These are phyloP conservation scores for Yamadazyma atmosphaerica DNA, from an alignment of 1,139 yeast genomes.

Conservation along the genomic window DNA sequence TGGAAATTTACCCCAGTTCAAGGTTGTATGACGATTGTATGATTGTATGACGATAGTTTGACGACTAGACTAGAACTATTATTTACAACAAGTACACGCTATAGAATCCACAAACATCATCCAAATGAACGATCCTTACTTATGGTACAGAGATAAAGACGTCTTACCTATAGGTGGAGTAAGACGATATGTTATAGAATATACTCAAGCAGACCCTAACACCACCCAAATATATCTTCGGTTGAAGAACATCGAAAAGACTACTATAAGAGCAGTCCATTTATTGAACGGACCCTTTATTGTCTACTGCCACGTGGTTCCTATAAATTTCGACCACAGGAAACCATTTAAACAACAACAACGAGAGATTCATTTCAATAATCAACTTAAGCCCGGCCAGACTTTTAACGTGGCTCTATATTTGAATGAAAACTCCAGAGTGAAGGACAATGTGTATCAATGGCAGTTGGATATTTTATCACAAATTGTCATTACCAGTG, in stretches of 20 bases:
- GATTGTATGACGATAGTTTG: no score
- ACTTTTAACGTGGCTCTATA: conserved; percentile 48
- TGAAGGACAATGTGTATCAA: conserved; percentile 35
- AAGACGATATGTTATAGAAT: conserved; percentile 32
- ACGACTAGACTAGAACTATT: no score
- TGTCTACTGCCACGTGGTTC: conserved; percentile 59
- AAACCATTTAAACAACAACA: conserved; percentile 28
- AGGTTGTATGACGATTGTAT: no score
- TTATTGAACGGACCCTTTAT: conserved; percentile 60
- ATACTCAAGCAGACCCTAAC: conserved; percentile 22
- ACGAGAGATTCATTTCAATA: conserved; percentile 37
- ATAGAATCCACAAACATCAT: no score
- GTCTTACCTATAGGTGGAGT: conserved; percentile 40
- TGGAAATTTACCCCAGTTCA: no score
- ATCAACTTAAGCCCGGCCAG: conserved; percentile 63
- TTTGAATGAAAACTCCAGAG: conserved; percentile 47
- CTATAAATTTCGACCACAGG: conserved; percentile 44
- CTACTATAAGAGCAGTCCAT: conserved; percentile 55
- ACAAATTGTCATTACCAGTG: conserved; percentile 74
- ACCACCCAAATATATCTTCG: conserved; percentile 32
- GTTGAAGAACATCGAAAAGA: conserved; percentile 51
- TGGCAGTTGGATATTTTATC: conserved; percentile 86
- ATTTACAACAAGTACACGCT: no score
- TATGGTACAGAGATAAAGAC: conserved; percentile 46
- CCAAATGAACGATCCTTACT: conserved; percentile 18